Evolutionary conservation across 331 rosid species (phyloP), one percentile per base, ranked within the genome.

Genomic region (Arachis monticola): DNA sequence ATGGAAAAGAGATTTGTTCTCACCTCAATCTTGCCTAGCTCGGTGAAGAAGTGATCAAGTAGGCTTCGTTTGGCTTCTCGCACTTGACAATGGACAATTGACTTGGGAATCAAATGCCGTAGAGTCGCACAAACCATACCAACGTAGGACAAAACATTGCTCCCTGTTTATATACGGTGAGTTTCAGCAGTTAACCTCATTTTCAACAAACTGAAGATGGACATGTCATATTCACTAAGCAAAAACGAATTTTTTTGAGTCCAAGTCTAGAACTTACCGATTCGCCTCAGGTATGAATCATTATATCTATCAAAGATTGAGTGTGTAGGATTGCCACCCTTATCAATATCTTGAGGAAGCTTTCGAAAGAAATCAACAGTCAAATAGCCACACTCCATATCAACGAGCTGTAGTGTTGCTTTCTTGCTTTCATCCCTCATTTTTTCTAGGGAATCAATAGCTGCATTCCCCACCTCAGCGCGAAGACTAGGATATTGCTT

Each of bases 251-350:
- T n/a, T 74, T 58, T 66, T 6, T 11, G 72, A 73, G 50, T 41
- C 60, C 10, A 69, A 38, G 11, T 45, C 42, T 1, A 53, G 31
- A 57, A 80, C 85, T 59, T 73, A 91, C 98, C 98, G 35, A 93
- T 90, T 56, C 98, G 85, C 86, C 97, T 86, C 59, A 93, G 93
- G 76, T 93, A 93, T 7, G 96, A 79, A 72, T 93, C 98, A 50
- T 91, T 93, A 71, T 91, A 93, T 91, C 98, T 88, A 61, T 93
- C 98, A 57, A 91, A 93, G 79, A 91, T 79, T 10, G 98, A 93
- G 84, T 91, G 98, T 0, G 98, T 89, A 13, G 98, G 94, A 79
- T 91, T 91, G 85, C 98, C 98, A 10, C 98, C 98, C 89, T 93
- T 93, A 53, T 93, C 98, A 77, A 91, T 85, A 69, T 93, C 96